Percentiles rank a stretch among this genome's conserved stretches.
phyloP scores from a whole-genome alignment of 2,329 filamentous ascomycete genomes.

The Arthrobotrys sinensis region DNA sequence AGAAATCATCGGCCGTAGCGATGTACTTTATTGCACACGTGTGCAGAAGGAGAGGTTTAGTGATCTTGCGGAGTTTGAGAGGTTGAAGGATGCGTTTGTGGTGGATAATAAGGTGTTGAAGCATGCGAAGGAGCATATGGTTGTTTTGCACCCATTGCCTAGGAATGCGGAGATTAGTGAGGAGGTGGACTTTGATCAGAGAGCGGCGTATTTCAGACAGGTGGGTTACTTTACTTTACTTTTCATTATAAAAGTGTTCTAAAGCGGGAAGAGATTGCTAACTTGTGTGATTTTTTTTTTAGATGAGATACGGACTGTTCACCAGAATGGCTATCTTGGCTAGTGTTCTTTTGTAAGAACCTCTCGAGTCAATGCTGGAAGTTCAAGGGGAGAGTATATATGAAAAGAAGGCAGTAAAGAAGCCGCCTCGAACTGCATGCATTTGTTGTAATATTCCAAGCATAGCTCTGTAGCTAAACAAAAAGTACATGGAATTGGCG shows the following conservation, averaged over 20 bases:
- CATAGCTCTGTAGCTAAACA: too few species aligned
- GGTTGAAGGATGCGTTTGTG: constrained; percentile 87
- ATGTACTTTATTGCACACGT: constrained; percentile 96
- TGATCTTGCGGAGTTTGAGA: constrained; percentile 84
- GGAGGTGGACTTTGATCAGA: constrained; percentile 97
- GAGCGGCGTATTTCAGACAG: constrained; percentile 99
- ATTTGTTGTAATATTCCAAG: too few species aligned
- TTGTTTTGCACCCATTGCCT: constrained; percentile 95
- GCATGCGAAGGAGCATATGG: constrained; percentile 91
- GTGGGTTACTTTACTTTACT: constrained; percentile 70
- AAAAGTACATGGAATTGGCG: background rate
- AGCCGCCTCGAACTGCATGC: too few species aligned
- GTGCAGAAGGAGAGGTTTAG: constrained; percentile 97
- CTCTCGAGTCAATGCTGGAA: too few species aligned
- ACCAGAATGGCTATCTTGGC: constrained; percentile 58
- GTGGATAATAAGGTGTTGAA: constrained; percentile 92
- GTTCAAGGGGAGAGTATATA: background rate
- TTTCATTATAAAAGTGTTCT: background rate
- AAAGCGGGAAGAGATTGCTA: background rate
- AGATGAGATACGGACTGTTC: constrained; percentile 60
- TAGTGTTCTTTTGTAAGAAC: constrained; percentile 50
- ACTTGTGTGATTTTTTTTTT: constrained; percentile 3
- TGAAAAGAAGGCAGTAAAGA: background rate
- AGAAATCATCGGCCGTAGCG: constrained; percentile 86
- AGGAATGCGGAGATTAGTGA: constrained; percentile 93